A percentile compares a stretch with the other conserved stretches of the same genome.
These are phyloP conservation scores for Marasmius sp. DNA, from an alignment of 1,284 basidiomycete genomes.

Conservation along the genomic window DNA sequence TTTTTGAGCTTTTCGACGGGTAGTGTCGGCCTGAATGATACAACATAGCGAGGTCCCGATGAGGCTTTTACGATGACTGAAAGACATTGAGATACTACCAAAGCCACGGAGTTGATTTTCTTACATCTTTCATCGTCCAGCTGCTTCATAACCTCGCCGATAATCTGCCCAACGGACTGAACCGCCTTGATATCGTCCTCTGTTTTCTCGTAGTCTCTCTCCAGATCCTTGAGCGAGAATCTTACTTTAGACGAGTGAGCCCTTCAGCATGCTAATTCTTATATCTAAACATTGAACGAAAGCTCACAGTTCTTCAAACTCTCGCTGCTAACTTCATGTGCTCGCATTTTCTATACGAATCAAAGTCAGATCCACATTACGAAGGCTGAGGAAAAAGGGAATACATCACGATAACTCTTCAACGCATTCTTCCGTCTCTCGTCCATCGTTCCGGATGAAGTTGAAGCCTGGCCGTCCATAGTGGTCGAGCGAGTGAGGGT, in stretches of 20 bases:
- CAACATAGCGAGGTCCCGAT: conserved; percentile 97
- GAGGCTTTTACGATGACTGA: conserved; percentile 99
- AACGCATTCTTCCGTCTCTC: conserved; percentile 66
- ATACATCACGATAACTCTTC: conserved; percentile 65
- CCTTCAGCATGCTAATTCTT: background rate
- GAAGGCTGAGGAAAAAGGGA: background rate
- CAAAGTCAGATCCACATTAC: conserved; percentile 12
- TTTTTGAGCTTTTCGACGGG: conserved; percentile 93
- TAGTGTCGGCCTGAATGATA: conserved; percentile 94
- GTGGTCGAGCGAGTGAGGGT: conserved; percentile 19
- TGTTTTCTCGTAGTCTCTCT: conserved; percentile 91
- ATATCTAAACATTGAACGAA: background rate
- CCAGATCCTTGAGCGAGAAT: conserved; percentile 84
- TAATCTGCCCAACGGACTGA: conserved; percentile 98
- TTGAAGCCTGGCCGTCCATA: conserved; percentile 55
- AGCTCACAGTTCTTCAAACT: conserved; percentile 83
- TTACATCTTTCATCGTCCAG: conserved; percentile 96
- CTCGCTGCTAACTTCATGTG: conserved; percentile 81
- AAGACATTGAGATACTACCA: conserved; percentile 3
- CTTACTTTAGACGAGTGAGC: conserved; percentile 53
- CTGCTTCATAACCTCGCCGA: conserved; percentile 99
- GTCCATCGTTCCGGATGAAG: conserved; percentile 57
- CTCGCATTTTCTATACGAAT: conserved; percentile 78
- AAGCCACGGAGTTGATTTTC: conserved; percentile 28
- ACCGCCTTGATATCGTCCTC: conserved; percentile 99